phyloP scores from a whole-genome alignment of 495 filamentous ascomycete species.

The Cercophora newfieldiana region DNA sequence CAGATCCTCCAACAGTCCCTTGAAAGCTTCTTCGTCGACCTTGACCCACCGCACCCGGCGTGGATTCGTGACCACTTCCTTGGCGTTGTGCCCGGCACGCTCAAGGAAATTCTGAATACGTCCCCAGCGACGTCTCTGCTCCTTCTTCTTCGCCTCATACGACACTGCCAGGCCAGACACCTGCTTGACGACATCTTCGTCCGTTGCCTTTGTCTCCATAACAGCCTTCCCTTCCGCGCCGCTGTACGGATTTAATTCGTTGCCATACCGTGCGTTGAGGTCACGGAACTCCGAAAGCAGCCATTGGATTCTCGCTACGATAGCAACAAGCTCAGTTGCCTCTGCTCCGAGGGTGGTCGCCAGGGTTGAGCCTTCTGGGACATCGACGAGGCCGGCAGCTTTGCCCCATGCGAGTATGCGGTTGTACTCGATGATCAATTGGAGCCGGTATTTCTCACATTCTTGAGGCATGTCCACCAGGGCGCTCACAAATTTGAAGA shows the following conservation, averaged over 20 bases:
- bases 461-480: conserved; percentile 37
- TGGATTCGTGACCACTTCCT: conserved; percentile 35
- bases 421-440: conserved; percentile 40
- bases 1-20: conserved; percentile 28
- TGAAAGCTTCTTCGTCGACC: conserved; percentile 33
- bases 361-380: conserved; percentile 29
- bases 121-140: conserved; percentile 26
- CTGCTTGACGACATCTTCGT: conserved; percentile 27
- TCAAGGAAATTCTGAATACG: conserved; percentile 31
- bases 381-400: conserved; percentile 33
- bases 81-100: conserved; percentile 28
- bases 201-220: conserved; percentile 14
- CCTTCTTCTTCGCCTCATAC: conserved; percentile 31
- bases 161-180: conserved; percentile 33
- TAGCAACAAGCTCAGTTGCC: conserved; percentile 31
- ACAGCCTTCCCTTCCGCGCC: background rate
- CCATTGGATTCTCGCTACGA: conserved; percentile 35
- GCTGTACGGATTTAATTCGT: conserved; percentile 25
- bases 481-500: conserved; percentile 36
- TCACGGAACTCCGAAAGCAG: conserved; percentile 35
- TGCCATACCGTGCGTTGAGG: conserved; percentile 33
- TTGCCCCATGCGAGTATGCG: conserved; percentile 37
- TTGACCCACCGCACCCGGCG: conserved; percentile 32
- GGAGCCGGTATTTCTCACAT: conserved; percentile 34
- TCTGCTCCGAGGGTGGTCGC: conserved; percentile 27